Evolutionary conservation across 208 protist species (phyloP).

Genomic region (Borovskyia barvae): DNA sequence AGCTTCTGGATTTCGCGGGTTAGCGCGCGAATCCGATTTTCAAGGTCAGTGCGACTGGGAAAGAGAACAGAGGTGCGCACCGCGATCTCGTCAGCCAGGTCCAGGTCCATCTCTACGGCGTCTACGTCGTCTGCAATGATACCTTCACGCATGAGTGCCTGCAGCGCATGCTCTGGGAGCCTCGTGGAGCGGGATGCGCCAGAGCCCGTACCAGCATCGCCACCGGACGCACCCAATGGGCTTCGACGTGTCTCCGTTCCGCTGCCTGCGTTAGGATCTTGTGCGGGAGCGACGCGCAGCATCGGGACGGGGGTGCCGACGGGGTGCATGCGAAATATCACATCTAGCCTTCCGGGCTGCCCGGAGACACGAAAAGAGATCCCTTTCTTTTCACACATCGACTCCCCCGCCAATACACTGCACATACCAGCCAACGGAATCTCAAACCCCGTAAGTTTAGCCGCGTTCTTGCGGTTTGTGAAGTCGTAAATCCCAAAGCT

Average conservation of each 20-base stretch:
- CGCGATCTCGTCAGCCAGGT: conserved; percentile 82
- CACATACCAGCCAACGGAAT: conserved; percentile 86
- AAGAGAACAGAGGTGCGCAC: conserved; percentile 72
- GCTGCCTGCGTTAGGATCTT: conserved; percentile 1
- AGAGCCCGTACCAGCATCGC: background rate
- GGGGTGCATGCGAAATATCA: conserved; percentile 87
- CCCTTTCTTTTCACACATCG: conserved; percentile 85
- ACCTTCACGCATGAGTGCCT: conserved; percentile 59
- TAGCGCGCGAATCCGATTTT: conserved; percentile 51
- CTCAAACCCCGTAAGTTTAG: conserved; percentile 84
- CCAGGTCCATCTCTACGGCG: conserved; percentile 69
- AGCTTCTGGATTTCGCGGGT: conserved; percentile 73
- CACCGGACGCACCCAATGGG: background rate
- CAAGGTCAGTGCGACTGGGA: conserved; percentile 57
- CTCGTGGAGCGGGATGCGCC: conserved; percentile 28
- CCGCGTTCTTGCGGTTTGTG: conserved; percentile 69
- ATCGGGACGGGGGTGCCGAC: conserved; percentile 56
- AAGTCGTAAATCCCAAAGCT: conserved; percentile 84
- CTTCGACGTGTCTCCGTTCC: background rate
- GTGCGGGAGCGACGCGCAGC: conserved; percentile 21
- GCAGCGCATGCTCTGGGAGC: conserved; percentile 51
- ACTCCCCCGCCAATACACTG: conserved; percentile 80
- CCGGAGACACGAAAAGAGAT: conserved; percentile 81
- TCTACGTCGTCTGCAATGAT: conserved; percentile 48
- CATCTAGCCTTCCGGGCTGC: conserved; percentile 68